Evolutionary conservation across 2,329 filamentous ascomycete species (phyloP).

Genomic region (Tolypocladium amazonense): DNA sequence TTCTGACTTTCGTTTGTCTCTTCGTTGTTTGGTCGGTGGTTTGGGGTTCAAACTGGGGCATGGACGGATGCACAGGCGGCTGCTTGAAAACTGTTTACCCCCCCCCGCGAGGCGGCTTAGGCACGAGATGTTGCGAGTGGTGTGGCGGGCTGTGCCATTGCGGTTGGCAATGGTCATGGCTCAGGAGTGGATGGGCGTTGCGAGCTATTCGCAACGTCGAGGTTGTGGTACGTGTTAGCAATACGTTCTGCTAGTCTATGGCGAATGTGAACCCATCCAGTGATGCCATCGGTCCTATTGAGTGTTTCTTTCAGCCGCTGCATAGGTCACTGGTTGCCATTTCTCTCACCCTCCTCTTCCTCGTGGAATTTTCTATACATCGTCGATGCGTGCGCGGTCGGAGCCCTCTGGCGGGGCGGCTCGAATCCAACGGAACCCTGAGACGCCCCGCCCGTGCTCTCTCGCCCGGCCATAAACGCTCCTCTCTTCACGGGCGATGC

Average conservation of each 20-base stretch:
- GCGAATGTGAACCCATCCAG: not conserved
- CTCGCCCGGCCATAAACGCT: not conserved
- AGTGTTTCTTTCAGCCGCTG: not conserved
- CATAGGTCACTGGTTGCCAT: not conserved
- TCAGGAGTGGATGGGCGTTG: not conserved
- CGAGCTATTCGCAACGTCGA: not conserved
- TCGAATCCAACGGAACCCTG: not conserved
- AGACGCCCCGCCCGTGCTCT: not conserved
- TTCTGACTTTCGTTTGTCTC: conserved; percentile 9
- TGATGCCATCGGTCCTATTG: not conserved
- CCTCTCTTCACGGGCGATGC: not conserved
- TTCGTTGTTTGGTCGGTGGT: conserved; percentile 2
- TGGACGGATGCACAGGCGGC: not conserved
- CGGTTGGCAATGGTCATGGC: not conserved
- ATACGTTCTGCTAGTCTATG: not conserved
- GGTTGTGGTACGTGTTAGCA: not conserved
- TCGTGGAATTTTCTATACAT: not conserved
- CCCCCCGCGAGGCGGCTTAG: not conserved
- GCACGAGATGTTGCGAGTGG: not conserved
- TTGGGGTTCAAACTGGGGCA: not conserved
- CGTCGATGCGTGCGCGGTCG: not conserved
- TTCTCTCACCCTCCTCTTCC: not conserved
- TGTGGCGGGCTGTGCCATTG: not conserved
- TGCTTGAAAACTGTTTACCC: not conserved
- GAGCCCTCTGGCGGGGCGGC: not conserved